phyloP scores from a whole-genome alignment of 2,329 filamentous ascomycete species.

The Lachnellula arida region DNA sequence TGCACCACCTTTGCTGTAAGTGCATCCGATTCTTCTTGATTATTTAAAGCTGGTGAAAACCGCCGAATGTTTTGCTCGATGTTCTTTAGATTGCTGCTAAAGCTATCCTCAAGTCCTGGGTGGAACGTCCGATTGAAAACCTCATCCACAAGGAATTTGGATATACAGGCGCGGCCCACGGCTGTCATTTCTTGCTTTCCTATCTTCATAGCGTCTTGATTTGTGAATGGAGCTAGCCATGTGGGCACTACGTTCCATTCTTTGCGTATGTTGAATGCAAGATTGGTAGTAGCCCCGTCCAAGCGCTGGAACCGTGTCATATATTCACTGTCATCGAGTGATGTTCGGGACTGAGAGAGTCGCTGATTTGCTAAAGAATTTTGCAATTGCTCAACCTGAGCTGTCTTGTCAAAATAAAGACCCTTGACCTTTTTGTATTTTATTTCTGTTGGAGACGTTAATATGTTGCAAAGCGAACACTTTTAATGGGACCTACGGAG shows the following conservation, averaged over 20 bases:
- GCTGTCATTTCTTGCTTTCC: constrained; percentile 98
- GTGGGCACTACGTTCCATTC: constrained; percentile 78
- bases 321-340: constrained; percentile 94
- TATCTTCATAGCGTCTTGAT: constrained; percentile 75
- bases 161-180: constrained; percentile 82
- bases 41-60: constrained; percentile 67
- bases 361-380: constrained; percentile 97
- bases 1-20: constrained; percentile 81
- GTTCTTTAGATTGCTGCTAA: constrained; percentile 75
- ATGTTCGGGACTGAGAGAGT: constrained; percentile 88
- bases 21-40: constrained; percentile 84
- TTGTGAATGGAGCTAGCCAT: constrained; percentile 78
- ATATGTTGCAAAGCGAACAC: constrained; percentile 9
- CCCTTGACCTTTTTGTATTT: constrained; percentile 99
- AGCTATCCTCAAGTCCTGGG: constrained; percentile 69
- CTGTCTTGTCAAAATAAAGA: constrained; percentile 89
- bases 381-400: constrained; percentile 88
- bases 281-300: constrained; percentile 89
- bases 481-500: constrained; percentile 33
- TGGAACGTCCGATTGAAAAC: constrained; percentile 93
- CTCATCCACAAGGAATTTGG: constrained; percentile 84
- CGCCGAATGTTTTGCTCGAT: constrained; percentile 85
- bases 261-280: constrained; percentile 94
- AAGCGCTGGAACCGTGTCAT: constrained; percentile 81
- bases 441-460: constrained; percentile 52